Conservation (phyloP, 108 stramenopile species). For the Fistulifera pelliculosa region DNA sequence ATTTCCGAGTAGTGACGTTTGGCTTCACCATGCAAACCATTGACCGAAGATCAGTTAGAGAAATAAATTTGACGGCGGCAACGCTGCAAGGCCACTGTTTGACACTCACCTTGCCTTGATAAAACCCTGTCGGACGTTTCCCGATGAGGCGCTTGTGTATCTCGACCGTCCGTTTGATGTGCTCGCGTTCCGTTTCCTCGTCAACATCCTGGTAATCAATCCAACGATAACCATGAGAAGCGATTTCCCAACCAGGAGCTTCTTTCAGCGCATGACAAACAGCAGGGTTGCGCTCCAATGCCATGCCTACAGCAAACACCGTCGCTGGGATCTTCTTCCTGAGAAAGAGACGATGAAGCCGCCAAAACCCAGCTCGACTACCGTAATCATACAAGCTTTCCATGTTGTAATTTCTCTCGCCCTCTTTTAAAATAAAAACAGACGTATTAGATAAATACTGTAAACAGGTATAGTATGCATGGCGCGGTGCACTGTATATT, state of each 20-base stretch:
- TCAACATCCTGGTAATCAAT: conserved; percentile 87
- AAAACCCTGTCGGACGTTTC: conserved; percentile 81
- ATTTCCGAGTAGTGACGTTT: conserved; percentile 57
- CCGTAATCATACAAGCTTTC: conserved; percentile 93
- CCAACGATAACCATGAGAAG: conserved; percentile 90
- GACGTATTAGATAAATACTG: background rate
- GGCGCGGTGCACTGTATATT: background rate
- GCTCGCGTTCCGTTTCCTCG: conserved; percentile 76
- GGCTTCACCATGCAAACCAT: conserved; percentile 31
- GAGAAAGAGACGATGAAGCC: conserved; percentile 77
- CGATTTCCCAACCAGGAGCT: conserved; percentile 77
- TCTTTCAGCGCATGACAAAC: conserved; percentile 43
- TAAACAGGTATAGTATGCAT: background rate
- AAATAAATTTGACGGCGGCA: no score
- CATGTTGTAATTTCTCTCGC: conserved; percentile 64
- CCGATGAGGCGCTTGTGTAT: conserved; percentile 79
- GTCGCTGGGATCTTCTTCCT: conserved; percentile 71
- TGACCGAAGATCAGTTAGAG: conserved; percentile 13
- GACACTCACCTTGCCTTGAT: conserved; percentile 79
- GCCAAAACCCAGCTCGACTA: conserved; percentile 88
- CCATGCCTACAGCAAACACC: conserved; percentile 95
- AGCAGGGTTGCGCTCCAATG: conserved; percentile 74
- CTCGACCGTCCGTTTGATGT: conserved; percentile 81
- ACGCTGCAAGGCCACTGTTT: background rate
- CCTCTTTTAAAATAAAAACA: conserved; percentile 13